Conservation (phyloP, 495 filamentous ascomycete genomes). For the Tuber melanosporum region DNA sequence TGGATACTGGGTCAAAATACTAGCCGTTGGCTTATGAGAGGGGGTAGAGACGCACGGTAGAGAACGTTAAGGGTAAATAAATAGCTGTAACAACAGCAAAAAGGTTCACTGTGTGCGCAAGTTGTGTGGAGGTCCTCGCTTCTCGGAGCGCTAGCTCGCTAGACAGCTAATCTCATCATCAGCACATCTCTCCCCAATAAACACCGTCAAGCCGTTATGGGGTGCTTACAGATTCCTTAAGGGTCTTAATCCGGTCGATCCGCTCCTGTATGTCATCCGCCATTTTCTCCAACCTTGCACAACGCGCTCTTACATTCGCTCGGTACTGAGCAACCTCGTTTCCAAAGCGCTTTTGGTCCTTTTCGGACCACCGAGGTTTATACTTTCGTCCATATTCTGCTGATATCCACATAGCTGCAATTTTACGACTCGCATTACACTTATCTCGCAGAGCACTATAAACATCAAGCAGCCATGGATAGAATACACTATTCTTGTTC, state of each 20-base stretch:
- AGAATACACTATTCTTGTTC: background rate
- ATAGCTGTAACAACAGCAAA: slow-evolving; percentile 5
- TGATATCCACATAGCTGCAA: background rate
- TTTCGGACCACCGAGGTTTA: background rate
- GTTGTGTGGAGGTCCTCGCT: slow-evolving; percentile 1
- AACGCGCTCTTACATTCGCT: background rate
- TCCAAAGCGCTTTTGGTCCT: background rate
- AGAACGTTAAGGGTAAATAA: slow-evolving; percentile 1
- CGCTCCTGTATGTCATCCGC: background rate
- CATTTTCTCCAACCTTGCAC: background rate
- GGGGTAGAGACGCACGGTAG: background rate
- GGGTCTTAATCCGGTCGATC: background rate
- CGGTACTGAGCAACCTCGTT: background rate
- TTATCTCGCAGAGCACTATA: background rate
- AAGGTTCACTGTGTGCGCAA: background rate
- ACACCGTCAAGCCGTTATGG: no score
- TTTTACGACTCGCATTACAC: no score
- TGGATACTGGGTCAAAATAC: background rate
- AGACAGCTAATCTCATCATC: background rate
- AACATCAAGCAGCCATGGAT: background rate
- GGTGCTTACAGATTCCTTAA: background rate
- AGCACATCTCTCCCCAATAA: background rate
- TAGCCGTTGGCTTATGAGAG: background rate
- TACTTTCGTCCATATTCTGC: background rate
- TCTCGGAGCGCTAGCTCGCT: background rate